Evolutionary conservation across 2,329 filamentous ascomycete genomes (phyloP).

Genomic region (Lasiodiplodia citricola): DNA sequence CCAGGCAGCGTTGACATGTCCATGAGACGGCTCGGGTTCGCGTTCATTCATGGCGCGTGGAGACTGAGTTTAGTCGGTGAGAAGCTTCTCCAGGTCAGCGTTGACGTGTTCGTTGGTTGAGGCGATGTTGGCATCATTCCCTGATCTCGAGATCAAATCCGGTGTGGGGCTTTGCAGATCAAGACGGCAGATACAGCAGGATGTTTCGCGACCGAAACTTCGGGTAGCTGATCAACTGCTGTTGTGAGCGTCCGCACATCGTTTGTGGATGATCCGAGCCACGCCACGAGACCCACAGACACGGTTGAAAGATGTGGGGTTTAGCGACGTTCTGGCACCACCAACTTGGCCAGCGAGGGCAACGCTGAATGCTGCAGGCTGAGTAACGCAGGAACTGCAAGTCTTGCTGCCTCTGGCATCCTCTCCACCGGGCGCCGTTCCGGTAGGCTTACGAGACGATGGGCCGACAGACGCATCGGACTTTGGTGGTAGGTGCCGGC

Average conservation of each 20-base stretch:
- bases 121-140: neutral
- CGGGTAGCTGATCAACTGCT: neutral
- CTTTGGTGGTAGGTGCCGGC: neutral
- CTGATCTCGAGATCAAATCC: neutral
- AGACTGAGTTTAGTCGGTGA: conserved; percentile 5
- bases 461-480: neutral
- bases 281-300: neutral
- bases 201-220: neutral
- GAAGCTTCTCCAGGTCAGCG: conserved; percentile 4
- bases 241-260: neutral
- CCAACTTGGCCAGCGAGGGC: neutral
- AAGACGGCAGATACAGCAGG: neutral
- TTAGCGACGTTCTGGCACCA: neutral
- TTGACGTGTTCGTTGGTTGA: conserved; percentile 12
- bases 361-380: neutral
- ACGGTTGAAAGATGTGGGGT: neutral
- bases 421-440: neutral
- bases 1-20: neutral
- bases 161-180: conserved; percentile 13
- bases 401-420: neutral
- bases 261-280: neutral
- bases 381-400: neutral
- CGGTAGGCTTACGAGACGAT: neutral
- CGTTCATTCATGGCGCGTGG: neutral
- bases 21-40: neutral